A percentile compares a stretch with the other conserved stretches of the same genome.
Evolutionary conservation across 2,329 filamentous ascomycete genomes (phyloP).

Genomic region (Ophiocordyceps camponoti-floridani): DNA sequence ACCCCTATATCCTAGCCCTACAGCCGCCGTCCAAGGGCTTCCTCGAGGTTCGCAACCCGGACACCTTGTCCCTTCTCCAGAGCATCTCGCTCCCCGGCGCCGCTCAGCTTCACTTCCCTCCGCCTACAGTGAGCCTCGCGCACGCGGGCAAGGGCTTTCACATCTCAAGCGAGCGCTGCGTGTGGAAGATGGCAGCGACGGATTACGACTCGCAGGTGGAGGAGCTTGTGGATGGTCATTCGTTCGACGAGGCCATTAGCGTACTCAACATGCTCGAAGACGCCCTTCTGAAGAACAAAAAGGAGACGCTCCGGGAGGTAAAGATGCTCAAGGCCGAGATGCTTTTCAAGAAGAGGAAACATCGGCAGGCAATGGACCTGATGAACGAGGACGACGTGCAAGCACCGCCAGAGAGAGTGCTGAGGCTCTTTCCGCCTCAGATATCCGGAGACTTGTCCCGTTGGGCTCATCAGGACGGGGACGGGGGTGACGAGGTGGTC

Average conservation of each 20-base stretch:
- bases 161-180: conserved; percentile 73
- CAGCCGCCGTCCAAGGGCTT: conserved; percentile 69
- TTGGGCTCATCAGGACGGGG: conserved; percentile 20
- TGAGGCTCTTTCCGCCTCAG: conserved; percentile 63
- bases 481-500: conserved; percentile 24
- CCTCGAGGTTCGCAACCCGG: conserved; percentile 81
- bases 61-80: conserved; percentile 79
- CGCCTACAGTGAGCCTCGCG: conserved; percentile 82
- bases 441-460: conserved; percentile 70
- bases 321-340: conserved; percentile 83
- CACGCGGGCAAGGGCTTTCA: conserved; percentile 94
- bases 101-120: conserved; percentile 73
- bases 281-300: conserved; percentile 70
- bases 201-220: conserved; percentile 84
- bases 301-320: conserved; percentile 61
- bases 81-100: conserved; percentile 68
- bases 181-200: conserved; percentile 92
- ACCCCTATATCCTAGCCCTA: conserved; percentile 81
- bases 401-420: conserved; percentile 75
- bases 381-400: conserved; percentile 73
- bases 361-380: conserved; percentile 69
- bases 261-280: conserved; percentile 81
- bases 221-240: conserved; percentile 53
- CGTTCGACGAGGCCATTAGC: conserved; percentile 84
- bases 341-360: conserved; percentile 69